These are phyloP conservation scores for Oropetium thomaeum DNA, from an alignment of 176 grass and related monocot genomes.

Conservation along the genomic window DNA sequence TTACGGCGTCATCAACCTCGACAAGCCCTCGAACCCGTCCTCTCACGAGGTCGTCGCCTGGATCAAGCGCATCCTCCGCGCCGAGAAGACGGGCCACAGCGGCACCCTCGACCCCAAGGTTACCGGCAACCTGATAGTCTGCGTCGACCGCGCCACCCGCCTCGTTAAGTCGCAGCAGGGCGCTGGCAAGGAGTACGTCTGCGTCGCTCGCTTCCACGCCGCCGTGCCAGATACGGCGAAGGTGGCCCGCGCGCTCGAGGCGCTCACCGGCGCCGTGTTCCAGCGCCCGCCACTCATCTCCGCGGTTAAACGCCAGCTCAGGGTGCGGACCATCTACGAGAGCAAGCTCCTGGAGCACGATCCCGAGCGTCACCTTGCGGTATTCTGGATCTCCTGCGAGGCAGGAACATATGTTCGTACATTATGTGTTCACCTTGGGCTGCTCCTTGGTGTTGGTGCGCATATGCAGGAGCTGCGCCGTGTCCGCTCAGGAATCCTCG, in stretches of 20 bases:
- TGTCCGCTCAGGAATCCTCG: conserved; percentile 72
- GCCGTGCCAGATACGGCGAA: conserved; percentile 49
- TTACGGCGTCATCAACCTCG: conserved; percentile 88
- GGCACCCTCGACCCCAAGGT: conserved; percentile 97
- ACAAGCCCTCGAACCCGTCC: conserved; percentile 94
- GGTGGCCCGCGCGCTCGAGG: conserved; percentile 63
- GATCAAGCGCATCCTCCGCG: conserved; percentile 84
- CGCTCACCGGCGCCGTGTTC: conserved; percentile 82
- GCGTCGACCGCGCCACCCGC: conserved; percentile 89
- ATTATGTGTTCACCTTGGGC: conserved; percentile 77
- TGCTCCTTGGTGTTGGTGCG: conserved; percentile 73
- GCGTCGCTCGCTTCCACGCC: conserved; percentile 76
- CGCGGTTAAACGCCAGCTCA: conserved; percentile 84
- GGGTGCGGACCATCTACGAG: conserved; percentile 86
- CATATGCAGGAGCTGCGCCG: conserved; percentile 96
- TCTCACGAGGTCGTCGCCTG: conserved; percentile 96
- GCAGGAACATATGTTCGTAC: conserved; percentile 85
- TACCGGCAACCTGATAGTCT: conserved; percentile 95
- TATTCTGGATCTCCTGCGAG: conserved; percentile 87
- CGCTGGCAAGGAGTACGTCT: conserved; percentile 87
- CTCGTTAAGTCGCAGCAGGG: conserved; percentile 97
- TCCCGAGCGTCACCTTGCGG: conserved; percentile 58
- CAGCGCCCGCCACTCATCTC: conserved; percentile 94
- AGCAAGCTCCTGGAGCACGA: conserved; percentile 85
- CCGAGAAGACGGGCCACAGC: conserved; percentile 80